Base-by-base conservation (phyloP, 257 asterid genomes). In the Nicotiana tabacum region DNA sequence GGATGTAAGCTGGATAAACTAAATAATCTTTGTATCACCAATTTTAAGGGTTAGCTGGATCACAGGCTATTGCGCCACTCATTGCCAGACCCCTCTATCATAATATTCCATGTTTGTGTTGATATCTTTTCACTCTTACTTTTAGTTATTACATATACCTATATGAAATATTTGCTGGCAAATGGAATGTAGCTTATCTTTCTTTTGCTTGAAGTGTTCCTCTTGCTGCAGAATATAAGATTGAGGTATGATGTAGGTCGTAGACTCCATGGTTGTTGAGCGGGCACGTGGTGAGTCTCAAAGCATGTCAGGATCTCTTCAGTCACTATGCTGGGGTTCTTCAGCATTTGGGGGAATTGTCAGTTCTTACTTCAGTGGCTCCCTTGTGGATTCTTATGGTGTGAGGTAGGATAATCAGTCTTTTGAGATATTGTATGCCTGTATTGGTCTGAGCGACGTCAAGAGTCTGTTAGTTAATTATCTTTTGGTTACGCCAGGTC, bases 281-380 rank as follows among this genome's bases (percentile, higher is more conserved):
- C 91, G 97, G 90, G 97, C 99, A 82, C 99, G 99, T 67, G 99
- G 98, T 53, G 99, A 96, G 89, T 96, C 98, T 68, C 99, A 96
- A 82, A 96, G 98, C 88, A 89, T 92, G 91, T 94, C 99, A 29
- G 98, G 98, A 77, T 96, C 99, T 81, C 98, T 96, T 83, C 98
- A 96, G 89, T 96, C 99, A 43, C 86, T 96, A 66, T 96, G 99
- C 87, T 96, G 99, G 99, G 98, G 99, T 55, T 96, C 99, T 17
- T 94, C 99, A 72, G 98, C 99, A 82, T 92, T 95, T 81, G 98
- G 99, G 21, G 93, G 97, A 72, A 93, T 96, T 30, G 91, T 96
- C 13, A 96, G 98, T 88, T 91, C 99, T 61, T 96, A 94, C 90
- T 96, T 94, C 81, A 96, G 99, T 86, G 99, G 99, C 83, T 96